A percentile compares a stretch with the other conserved stretches of the same genome.
Evolutionary conservation across 2,329 filamentous ascomycete genomes (phyloP).

Genomic region (Sclerotinia sclerotiorum): DNA sequence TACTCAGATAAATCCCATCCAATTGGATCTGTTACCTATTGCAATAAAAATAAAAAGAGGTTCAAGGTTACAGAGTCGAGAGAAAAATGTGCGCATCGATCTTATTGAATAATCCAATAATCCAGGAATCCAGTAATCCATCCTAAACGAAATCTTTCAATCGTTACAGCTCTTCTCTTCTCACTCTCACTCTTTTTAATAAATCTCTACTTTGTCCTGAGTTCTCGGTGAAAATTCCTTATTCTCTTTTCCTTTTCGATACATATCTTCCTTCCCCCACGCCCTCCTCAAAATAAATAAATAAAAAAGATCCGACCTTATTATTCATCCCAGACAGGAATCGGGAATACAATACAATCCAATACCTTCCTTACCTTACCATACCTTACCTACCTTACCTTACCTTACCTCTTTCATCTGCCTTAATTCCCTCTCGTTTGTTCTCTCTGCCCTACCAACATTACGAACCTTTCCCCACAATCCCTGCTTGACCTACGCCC

Average conservation of each 20-base stretch:
- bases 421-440: background rate
- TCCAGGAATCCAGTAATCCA: background rate
- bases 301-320: background rate
- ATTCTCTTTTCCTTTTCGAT: background rate
- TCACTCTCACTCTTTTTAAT: too few relatives aligned
- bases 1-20: background rate
- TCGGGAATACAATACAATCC: background rate
- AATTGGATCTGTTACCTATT: constrained; percentile 2
- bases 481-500: constrained; percentile 12
- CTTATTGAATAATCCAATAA: constrained; percentile 1
- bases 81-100: constrained; percentile 2
- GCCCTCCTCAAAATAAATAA: background rate
- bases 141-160: background rate
- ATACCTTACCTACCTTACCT: too few relatives aligned
- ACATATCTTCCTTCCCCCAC: background rate
- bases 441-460: constrained; percentile 19
- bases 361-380: too few relatives aligned
- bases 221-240: constrained; percentile 14
- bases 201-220: background rate
- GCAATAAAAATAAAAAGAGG: background rate
- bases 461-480: constrained; percentile 13
- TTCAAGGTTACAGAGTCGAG: background rate
- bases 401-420: too few relatives aligned
- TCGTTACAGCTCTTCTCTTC: background rate
- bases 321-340: constrained; percentile 14